phyloP scores from a whole-genome alignment of 768 basidiomycete genomes.

The Mycena chlorophos region DNA sequence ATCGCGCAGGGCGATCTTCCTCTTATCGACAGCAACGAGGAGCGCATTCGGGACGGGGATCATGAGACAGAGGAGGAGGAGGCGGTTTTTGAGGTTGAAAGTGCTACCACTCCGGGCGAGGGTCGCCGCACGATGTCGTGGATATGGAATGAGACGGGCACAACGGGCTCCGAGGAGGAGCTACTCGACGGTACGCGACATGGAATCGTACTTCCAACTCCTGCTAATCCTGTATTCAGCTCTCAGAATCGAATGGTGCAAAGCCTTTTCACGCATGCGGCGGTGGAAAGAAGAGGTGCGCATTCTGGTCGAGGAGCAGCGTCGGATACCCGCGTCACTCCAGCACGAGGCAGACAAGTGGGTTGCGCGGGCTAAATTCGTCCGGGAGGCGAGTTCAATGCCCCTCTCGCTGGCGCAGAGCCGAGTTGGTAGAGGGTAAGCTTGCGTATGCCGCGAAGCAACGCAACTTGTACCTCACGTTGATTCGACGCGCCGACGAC shows the following conservation, averaged over 20 bases:
- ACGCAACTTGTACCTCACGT: neutral
- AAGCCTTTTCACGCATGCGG: neutral
- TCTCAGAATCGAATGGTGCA: slow-evolving; percentile 13
- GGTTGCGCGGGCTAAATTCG: neutral
- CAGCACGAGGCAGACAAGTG: slow-evolving; percentile 4
- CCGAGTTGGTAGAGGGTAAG: neutral
- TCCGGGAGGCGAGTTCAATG: neutral
- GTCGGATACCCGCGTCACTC: neutral
- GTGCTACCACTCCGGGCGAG: neutral
- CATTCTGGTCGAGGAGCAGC: slow-evolving; percentile 10
- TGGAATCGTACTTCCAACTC: neutral
- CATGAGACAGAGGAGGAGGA: neutral
- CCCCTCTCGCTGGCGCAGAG: no score
- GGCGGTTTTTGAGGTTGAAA: neutral
- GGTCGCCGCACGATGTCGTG: neutral
- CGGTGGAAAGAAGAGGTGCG: slow-evolving; percentile 14
- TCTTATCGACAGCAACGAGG: no score
- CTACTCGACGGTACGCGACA: slow-evolving; percentile 1
- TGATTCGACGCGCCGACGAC: neutral
- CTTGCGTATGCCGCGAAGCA: neutral
- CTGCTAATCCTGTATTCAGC: neutral
- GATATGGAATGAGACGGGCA: slow-evolving; percentile 4
- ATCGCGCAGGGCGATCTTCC: no score
- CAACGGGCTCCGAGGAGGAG: neutral
- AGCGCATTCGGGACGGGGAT: neutral